Conservation (phyloP, 371 early-diverging fungal species). For the Rhizopus arrhizus region DNA sequence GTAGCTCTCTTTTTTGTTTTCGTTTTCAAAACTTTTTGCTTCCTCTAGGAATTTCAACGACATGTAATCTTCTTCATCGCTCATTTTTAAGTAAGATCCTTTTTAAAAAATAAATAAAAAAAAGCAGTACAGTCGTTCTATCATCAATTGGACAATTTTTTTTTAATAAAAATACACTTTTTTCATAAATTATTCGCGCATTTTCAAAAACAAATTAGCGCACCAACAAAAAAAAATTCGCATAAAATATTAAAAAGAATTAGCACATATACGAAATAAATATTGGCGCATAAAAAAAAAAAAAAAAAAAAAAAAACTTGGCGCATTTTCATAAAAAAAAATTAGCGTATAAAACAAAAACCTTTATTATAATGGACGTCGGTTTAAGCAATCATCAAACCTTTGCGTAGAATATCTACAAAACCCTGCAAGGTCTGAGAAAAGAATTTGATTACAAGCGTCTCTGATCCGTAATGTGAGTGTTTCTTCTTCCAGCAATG, state of each 20-base stretch:
- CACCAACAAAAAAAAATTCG: too few relatives aligned
- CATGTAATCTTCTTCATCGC: constrained; percentile 65
- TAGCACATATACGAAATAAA: too few relatives aligned
- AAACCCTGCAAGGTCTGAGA: background rate
- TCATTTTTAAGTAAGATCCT: constrained; percentile 3
- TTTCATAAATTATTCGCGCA: too few relatives aligned
- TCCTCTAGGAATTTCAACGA: constrained; percentile 54
- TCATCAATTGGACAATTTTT: too few relatives aligned
- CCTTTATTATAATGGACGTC: background rate
- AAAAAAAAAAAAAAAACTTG: too few relatives aligned
- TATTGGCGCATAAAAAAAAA: too few relatives aligned
- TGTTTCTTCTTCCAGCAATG: background rate
- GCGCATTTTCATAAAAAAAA: too few relatives aligned
- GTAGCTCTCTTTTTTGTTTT: constrained; percentile 40
- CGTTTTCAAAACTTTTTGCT: constrained; percentile 36
- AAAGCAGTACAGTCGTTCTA: background rate
- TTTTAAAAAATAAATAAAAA: background rate
- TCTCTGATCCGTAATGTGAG: background rate
- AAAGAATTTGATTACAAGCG: constrained; percentile 6
- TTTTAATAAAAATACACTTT: too few relatives aligned
- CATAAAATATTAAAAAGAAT: too few relatives aligned
- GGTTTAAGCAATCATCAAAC: constrained; percentile 4
- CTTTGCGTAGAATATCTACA: constrained; percentile 4
- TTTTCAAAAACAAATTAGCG: too few relatives aligned
- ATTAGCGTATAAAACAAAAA: too few relatives aligned